phyloP scores from a whole-genome alignment of 306 rosid species.

The Fagus crenata region DNA sequence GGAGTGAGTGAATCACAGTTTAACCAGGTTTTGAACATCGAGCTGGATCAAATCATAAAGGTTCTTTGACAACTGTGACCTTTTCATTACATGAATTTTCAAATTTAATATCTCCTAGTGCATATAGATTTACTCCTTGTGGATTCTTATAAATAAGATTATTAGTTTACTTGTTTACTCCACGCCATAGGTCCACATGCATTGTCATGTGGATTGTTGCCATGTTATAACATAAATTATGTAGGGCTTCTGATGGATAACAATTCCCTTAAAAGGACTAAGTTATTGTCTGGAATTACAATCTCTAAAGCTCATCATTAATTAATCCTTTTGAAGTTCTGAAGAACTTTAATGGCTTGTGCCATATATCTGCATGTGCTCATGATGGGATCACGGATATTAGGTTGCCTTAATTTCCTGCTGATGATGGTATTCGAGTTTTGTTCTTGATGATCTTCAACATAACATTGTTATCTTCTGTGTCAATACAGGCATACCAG shows the following conservation, averaged over 20 bases:
- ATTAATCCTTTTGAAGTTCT: neutral
- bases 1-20: slow-evolving; percentile 95
- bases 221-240: neutral
- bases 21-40: slow-evolving; percentile 77
- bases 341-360: neutral
- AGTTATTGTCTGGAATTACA: too few species aligned
- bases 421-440: neutral
- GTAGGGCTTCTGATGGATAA: neutral
- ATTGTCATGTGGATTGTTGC: neutral
- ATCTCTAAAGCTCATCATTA: too few species aligned
- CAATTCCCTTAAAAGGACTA: neutral
- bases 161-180: neutral
- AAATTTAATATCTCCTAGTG: neutral
- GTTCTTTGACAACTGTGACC: slow-evolving; percentile 41
- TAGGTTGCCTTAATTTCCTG: neutral
- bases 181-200: too few species aligned
- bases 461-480: slow-evolving; percentile 25
- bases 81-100: slow-evolving; percentile 18
- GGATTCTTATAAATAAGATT: neutral
- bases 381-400: neutral
- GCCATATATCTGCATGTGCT: neutral
- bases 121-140: neutral
- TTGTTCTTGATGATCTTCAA: slow-evolving; percentile 17
- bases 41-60: slow-evolving; percentile 83
- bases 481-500: slow-evolving; percentile 68